Evolutionary conservation across 805 yeast species (phyloP), one percentile per base, ranked within the genome.

Genomic region (Metschnikowia borealis): DNA sequence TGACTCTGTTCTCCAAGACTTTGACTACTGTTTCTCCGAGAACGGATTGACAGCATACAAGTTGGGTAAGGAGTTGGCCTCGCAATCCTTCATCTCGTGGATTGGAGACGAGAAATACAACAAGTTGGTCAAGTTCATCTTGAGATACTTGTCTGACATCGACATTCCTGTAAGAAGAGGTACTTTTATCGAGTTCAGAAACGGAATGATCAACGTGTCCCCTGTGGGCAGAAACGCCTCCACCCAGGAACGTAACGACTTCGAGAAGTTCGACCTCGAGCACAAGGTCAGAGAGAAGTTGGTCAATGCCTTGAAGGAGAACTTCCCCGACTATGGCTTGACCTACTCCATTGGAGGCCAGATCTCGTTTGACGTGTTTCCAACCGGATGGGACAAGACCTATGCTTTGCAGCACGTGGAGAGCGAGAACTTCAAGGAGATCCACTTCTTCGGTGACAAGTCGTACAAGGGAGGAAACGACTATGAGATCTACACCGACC

Each of bases 321-420:
- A 84, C 65, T 94, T 94, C 80, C 71, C 92, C 51, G 92, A 91
- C 71, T 78, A 78, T 64, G 87, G 85, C 50, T 81, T 94, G 67
- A 92, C 98, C 60, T 94, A 87, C 81, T 94, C 99, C 53, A 94
- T 94, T 59, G 99, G 99, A 72, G 99, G 99, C 62, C 98, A 94
- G 81, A 94, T 94, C 70, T 92, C 98, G 34, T 94, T 94, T 65
- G 99, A 94, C 66, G 98, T 94, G 57, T 94, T 94, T 92, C 99
- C 99, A 78, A 89, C 97, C 57, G 99, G 99, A 67, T 94, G 99
- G 99, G 99, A 94, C 75, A 94, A 94, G 83, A 94, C 99, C 55
- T 94, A 92, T 79, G 89, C 96, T 73, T 82, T 94, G 68, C 90
- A 86, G 73, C 99, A 92, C 74, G 91, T 94, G 62, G 89, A 75